phyloP scores from a whole-genome alignment of 441 rosid species.

The Populus hybrid region DNA sequence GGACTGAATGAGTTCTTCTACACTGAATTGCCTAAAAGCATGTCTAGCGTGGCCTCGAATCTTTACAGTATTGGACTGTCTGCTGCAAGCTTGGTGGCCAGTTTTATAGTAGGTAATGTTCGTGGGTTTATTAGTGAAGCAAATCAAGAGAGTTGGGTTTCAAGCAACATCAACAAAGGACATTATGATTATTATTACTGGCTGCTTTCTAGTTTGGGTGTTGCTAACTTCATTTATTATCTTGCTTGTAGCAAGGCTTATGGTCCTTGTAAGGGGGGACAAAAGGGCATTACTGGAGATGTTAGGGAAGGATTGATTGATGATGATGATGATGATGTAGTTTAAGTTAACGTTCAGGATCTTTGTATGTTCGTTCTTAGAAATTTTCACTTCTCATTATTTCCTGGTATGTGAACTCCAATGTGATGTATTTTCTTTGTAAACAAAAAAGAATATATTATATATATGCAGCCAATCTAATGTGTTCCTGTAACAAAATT shows the following conservation, averaged over 20 bases:
- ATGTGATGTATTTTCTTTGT: too few species aligned
- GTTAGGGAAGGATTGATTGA: not conserved
- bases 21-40: constrained; percentile 50
- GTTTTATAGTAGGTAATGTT: constrained; percentile 12
- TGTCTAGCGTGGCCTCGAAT: constrained; percentile 23
- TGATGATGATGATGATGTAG: not conserved
- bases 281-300: not conserved
- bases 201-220: too few species aligned
- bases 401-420: too few species aligned
- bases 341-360: too few species aligned
- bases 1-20: constrained; percentile 56
- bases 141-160: not conserved
- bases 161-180: too few species aligned
- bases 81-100: constrained; percentile 18
- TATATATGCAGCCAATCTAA: too few species aligned
- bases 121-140: constrained; percentile 5
- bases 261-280: constrained; percentile 20
- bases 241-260: constrained; percentile 23
- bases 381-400: too few species aligned
- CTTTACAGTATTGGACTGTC: constrained; percentile 5
- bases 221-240: constrained; percentile 22
- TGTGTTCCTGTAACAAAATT: too few species aligned
- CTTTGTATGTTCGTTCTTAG: not conserved
- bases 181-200: too few species aligned
- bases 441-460: too few species aligned